Conservation (phyloP, 148 eudicot genomes). For the Rhododendron ovatum region DNA sequence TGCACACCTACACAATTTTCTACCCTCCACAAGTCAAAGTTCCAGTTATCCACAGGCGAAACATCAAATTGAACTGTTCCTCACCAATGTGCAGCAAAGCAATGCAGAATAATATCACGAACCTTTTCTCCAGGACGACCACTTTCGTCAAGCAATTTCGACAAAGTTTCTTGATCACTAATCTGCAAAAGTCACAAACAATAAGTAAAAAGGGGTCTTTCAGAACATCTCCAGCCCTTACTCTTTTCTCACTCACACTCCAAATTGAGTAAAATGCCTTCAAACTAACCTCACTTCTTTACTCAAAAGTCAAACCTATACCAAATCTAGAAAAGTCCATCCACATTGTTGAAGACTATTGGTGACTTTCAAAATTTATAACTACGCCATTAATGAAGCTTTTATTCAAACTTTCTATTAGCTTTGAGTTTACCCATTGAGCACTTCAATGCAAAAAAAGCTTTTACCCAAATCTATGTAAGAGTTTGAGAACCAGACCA, state of each 20-base stretch:
- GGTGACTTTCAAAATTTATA: not conserved
- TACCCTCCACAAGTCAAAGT: not conserved
- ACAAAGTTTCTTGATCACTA: conserved; percentile 56
- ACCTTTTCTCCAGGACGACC: conserved; percentile 22
- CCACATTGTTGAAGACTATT: not conserved
- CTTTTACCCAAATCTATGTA: not conserved
- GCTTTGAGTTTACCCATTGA: not conserved
- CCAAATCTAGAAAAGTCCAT: not conserved
- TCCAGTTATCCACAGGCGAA: not conserved
- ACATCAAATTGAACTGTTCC: not conserved
- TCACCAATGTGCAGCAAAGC: not conserved
- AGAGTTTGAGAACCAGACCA: not conserved
- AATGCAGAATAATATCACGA: not conserved
- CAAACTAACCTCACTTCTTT: not conserved
- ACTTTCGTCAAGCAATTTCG: conserved; percentile 27
- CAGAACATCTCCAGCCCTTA: not conserved
- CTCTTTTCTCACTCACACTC: not conserved
- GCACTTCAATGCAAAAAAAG: not conserved
- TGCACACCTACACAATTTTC: not conserved
- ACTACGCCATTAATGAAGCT: not conserved
- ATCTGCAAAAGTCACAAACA: conserved; percentile 29
- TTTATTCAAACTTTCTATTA: not conserved
- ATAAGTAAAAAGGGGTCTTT: not conserved
- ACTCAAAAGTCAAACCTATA: not conserved
- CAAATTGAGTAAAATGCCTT: not conserved